Evolutionary conservation across 1,139 yeast species (phyloP), one percentile per base, ranked within the genome.

Genomic region (Sugiyamaella sp.): DNA sequence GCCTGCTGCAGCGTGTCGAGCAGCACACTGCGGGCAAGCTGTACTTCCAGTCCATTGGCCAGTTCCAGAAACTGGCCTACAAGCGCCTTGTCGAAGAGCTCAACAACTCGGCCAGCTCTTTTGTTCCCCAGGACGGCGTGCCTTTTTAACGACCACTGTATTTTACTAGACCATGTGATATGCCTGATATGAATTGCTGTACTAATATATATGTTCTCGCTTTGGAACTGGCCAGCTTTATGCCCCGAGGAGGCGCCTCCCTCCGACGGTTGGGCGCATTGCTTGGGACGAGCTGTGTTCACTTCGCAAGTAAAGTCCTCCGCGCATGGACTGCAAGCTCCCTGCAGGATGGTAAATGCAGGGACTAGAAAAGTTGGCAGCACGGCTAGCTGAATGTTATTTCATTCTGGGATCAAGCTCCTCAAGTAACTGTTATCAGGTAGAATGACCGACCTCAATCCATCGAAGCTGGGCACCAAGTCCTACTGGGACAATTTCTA

Each of bases 401-500:
- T n/a, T n/a, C n/a, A n/a, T n/a, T n/a, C n/a, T n/a, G n/a, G n/a
- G n/a, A n/a, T n/a, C n/a, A n/a, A n/a, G n/a, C n/a, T n/a, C n/a
- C n/a, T n/a, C n/a, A n/a, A 14, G 24, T 35, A n/a, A 12, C 22
- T 21, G 3, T 4, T 6, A 21, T 21, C 10, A 19, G 6, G 4
- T 2, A 25, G 3, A 17, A 46, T 48, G 51, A 27, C 51, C 19
- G 52, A 46, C 32, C 50, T 61, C 27, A 57, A 62, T 20, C 62
- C 65, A 4, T 63, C 66, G 9, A 62, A 61, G 49, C 60, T 63
- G n/a, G 66, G 66, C 2, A 60, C 64, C 25, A 54, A 56, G 32
- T 46, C 57, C 38, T 63, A 61, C 74, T 93, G 99, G 99, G 91
- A 93, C 69, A 80, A 84, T 54, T 89, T 93, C 67, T 93, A 93